Base-by-base conservation (phyloP, 106 monocot species). In the Dioscorea zingiberensis region DNA sequence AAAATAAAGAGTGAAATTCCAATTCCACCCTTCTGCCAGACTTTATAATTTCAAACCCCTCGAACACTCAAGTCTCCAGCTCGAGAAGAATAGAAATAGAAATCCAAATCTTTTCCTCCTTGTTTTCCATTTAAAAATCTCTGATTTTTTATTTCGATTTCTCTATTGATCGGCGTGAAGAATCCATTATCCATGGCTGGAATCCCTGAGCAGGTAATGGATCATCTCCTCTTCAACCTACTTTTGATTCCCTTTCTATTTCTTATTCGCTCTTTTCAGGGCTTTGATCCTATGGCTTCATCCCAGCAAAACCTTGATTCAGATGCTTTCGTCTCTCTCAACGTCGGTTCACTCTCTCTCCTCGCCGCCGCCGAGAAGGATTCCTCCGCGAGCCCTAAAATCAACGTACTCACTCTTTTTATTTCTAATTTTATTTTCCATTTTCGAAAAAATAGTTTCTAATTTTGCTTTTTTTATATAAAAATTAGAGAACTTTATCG, bases 401-500 rank as follows among this genome's bases (percentile, higher is more conserved):
- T 62, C 30, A 16, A 18, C 22, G 0, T 21, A 23, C 0, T 2
- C 19, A 13, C 22, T 64, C 25, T 38, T 38, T 29, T 19, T 17
- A 17, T 63, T 63, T 44, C 30, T 63, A 6, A 21, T 38, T 44
- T 63, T 62, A 3, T 24, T 24, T 56, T 5, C 19, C 23, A 18
- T 24, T 56, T 22, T 56, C 21, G 56, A 56, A 22, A 22, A 56
- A 3, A 0, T 7, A 22, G 3, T 25, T 56, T 21, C 23, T 22
- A 22, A 1, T 24, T 56, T 56, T 19, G 0, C 22, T 4, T 9
- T 55, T 55, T n/a, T 55, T 15, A 22, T 55, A 3, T 4, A 38
- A 64, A 19, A 64, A 64, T 30, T 44, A 64, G 64, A 64, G 47
- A 38, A 64, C 24, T 25, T 22, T 64, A 2, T 48, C 64, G 47